A percentile compares a stretch with the other conserved stretches of the same genome.
Evolutionary conservation across 371 early-diverging fungal species (phyloP).

Genomic region (Apophysomyces sp.): DNA sequence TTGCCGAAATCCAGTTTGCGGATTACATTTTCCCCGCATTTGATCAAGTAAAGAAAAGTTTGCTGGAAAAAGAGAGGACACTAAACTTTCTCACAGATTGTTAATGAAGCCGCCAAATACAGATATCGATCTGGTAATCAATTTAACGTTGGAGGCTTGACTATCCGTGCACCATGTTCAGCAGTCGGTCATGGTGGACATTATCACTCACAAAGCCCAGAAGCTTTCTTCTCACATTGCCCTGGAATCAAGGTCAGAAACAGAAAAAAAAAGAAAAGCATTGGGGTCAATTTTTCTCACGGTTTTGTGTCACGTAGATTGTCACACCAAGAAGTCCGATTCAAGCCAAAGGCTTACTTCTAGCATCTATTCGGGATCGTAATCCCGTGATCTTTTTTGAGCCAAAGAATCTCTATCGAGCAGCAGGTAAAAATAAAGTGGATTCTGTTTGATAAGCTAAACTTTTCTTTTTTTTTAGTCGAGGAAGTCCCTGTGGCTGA

Average conservation of each 20-base stretch:
- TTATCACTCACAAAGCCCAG: constrained; percentile 96
- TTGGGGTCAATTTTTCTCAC: neutral
- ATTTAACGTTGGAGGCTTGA: constrained; percentile 91
- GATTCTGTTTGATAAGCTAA: neutral
- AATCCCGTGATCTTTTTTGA: constrained; percentile 97
- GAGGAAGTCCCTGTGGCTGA: constrained; percentile 96
- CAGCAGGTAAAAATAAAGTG: constrained; percentile 62
- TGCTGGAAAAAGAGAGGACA: neutral
- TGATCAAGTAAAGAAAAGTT: constrained; percentile 73
- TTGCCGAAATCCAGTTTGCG: constrained; percentile 99
- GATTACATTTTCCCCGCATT: constrained; percentile 98
- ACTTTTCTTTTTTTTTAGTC: constrained; percentile 48
- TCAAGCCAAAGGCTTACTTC: constrained; percentile 95
- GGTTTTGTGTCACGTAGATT: constrained; percentile 41
- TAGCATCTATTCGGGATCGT: constrained; percentile 90
- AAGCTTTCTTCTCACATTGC: constrained; percentile 95
- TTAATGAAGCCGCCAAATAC: constrained; percentile 98
- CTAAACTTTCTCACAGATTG: constrained; percentile 55
- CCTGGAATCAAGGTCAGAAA: constrained; percentile 83
- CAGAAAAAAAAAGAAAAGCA: neutral
- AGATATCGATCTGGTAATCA: constrained; percentile 94
- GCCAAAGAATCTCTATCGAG: constrained; percentile 95
- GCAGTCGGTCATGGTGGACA: constrained; percentile 98
- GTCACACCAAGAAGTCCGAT: constrained; percentile 94
- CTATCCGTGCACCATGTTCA: constrained; percentile 89